Percentiles rank a stretch among this genome's conserved stretches.
phyloP scores from a whole-genome alignment of 257 asterid genomes.

The Paulownia fortunei region DNA sequence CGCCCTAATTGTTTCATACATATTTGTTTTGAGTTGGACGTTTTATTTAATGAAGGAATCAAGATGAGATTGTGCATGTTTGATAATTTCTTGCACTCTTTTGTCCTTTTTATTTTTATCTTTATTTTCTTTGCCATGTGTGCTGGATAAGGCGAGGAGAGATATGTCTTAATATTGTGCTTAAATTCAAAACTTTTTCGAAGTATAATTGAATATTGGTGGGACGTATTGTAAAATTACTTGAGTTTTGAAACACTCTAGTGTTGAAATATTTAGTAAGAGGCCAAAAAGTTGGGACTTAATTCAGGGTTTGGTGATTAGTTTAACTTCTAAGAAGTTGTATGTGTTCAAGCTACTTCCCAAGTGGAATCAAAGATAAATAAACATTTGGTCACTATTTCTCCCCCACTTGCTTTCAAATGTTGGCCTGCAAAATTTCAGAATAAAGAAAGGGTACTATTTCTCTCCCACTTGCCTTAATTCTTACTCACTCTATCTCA shows the following conservation, averaged over 20 bases:
- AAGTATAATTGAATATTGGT: background rate
- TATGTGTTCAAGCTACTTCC: background rate
- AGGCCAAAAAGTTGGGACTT: no score
- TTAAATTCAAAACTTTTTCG: background rate
- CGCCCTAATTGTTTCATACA: background rate
- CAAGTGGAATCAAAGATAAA: slow-evolving; percentile 14
- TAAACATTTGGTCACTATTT: background rate
- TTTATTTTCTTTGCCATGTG: background rate
- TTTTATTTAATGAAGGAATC: background rate
- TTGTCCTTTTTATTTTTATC: background rate
- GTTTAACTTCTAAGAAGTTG: background rate
- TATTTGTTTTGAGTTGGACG: background rate
- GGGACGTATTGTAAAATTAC: background rate
- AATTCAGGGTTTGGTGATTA: no score
- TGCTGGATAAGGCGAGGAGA: background rate
- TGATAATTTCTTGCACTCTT: background rate
- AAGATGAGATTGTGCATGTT: background rate
- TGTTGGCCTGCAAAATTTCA: background rate
- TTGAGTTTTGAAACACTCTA: no score
- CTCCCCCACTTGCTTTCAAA: background rate
- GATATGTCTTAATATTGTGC: background rate
- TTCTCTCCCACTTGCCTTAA: no score
- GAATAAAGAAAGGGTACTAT: background rate
- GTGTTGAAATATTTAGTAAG: no score
- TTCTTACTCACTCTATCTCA: no score